phyloP scores from a whole-genome alignment of 1,284 basidiomycete genomes.

The Sporisorium exsertum region DNA sequence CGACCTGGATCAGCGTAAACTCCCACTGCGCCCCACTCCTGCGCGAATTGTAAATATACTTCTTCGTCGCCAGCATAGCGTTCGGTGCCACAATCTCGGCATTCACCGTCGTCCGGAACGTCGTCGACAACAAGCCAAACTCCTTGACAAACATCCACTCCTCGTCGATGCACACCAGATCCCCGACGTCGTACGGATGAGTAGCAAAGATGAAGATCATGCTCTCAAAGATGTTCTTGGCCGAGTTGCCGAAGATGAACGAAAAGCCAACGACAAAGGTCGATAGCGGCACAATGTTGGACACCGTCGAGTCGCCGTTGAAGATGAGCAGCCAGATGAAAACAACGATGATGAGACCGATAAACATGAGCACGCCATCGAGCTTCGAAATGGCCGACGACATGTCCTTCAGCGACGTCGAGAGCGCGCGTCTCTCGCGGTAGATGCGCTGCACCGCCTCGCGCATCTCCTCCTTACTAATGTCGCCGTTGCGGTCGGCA shows the following conservation, averaged over 20 bases:
- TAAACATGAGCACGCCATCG: conserved; percentile 72
- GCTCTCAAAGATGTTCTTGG: conserved; percentile 80
- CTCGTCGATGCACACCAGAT: conserved; percentile 68
- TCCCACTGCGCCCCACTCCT: conserved; percentile 76
- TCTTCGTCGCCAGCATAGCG: conserved; percentile 78
- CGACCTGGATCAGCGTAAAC: conserved; percentile 72
- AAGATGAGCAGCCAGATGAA: conserved; percentile 85
- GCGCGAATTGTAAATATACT: conserved; percentile 77
- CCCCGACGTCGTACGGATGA: conserved; percentile 69
- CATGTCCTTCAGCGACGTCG: conserved; percentile 74
- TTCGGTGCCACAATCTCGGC: conserved; percentile 84
- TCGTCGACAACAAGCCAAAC: conserved; percentile 84
- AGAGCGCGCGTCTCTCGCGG: conserved; percentile 79
- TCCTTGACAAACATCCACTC: conserved; percentile 68
- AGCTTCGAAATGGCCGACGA: conserved; percentile 62
- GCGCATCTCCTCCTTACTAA: conserved; percentile 83
- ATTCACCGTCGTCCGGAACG: conserved; percentile 81
- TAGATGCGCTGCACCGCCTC: conserved; percentile 86
- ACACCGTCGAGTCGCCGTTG: conserved; percentile 77
- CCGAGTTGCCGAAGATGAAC: conserved; percentile 79
- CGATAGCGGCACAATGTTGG: conserved; percentile 83
- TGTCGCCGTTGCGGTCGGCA: conserved; percentile 85
- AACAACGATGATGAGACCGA: conserved; percentile 76
- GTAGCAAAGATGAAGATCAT: conserved; percentile 79
- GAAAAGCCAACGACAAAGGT: conserved; percentile 75